Evolutionary conservation across 1,284 basidiomycete genomes (phyloP).

Genomic region (Trametes pubescens): DNA sequence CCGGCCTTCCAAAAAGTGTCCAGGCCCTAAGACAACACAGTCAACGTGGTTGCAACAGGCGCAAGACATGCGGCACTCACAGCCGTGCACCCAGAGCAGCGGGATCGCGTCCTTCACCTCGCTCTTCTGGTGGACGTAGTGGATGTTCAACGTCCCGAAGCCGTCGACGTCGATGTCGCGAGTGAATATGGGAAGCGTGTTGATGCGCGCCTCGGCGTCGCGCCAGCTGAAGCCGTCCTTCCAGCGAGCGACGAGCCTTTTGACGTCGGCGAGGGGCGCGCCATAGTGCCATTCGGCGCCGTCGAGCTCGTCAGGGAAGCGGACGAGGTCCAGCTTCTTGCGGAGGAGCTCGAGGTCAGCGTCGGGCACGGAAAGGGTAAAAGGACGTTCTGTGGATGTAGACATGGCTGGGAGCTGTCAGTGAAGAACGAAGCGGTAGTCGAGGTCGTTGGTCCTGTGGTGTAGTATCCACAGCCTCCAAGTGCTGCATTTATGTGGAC

Average conservation of each 20-base stretch:
- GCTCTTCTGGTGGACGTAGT: slow-evolving; percentile 54
- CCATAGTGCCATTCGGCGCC: slow-evolving; percentile 50
- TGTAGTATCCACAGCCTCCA: too few species aligned
- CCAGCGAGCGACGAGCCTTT: slow-evolving; percentile 50
- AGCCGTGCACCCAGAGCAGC: slow-evolving; percentile 56
- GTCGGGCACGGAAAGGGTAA: slow-evolving; percentile 31
- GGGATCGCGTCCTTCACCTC: slow-evolving; percentile 49
- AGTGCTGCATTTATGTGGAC: too few species aligned
- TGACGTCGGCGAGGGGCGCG: slow-evolving; percentile 48
- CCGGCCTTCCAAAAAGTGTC: slow-evolving; percentile 52
- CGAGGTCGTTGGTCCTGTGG: too few species aligned
- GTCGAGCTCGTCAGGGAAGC: slow-evolving; percentile 54
- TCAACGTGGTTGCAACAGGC: too few species aligned
- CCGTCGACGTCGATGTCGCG: slow-evolving; percentile 47
- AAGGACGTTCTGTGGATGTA: slow-evolving; percentile 22
- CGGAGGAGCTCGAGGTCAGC: slow-evolving; percentile 28
- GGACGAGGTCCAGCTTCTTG: slow-evolving; percentile 33
- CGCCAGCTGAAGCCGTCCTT: slow-evolving; percentile 53
- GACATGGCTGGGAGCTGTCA: too few species aligned
- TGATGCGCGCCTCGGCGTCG: slow-evolving; percentile 48
- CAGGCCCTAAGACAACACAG: slow-evolving; percentile 47
- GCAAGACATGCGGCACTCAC: slow-evolving; percentile 33
- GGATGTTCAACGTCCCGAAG: slow-evolving; percentile 49
- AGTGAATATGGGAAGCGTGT: slow-evolving; percentile 55
- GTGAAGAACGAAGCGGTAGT: too few species aligned